A percentile compares a stretch with the other conserved stretches of the same genome.
Conservation (phyloP, 306 rosid genomes). For the Sindora glabra region DNA sequence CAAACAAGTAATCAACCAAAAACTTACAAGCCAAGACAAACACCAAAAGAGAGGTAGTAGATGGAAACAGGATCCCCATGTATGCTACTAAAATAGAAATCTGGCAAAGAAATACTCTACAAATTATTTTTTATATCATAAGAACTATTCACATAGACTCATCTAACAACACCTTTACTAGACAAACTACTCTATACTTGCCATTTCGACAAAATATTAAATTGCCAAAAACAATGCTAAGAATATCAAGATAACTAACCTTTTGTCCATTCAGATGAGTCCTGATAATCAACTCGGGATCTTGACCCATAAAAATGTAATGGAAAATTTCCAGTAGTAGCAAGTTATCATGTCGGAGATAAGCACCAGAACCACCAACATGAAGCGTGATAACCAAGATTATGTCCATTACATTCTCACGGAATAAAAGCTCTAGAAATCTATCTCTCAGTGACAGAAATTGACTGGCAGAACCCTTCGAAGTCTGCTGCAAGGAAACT, state of each 20-base stretch:
- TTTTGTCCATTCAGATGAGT: slow-evolving; percentile 33
- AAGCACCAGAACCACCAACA: slow-evolving; percentile 51
- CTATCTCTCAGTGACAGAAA: slow-evolving; percentile 59
- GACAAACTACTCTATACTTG: background rate
- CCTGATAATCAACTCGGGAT: slow-evolving; percentile 67
- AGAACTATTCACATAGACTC: background rate
- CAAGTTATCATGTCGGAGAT: slow-evolving; percentile 81
- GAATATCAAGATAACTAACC: slow-evolving; percentile 35
- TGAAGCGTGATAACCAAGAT: slow-evolving; percentile 64
- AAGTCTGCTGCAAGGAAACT: slow-evolving; percentile 67
- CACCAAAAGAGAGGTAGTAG: background rate
- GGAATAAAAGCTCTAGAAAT: slow-evolving; percentile 74
- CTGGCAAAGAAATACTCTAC: background rate
- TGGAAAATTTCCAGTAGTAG: slow-evolving; percentile 84
- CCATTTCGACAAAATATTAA: slow-evolving; percentile 2
- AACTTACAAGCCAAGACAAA: slow-evolving; percentile 1
- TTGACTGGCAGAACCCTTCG: slow-evolving; percentile 61
- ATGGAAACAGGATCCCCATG: background rate
- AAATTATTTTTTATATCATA: no score
- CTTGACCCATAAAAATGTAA: slow-evolving; percentile 70
- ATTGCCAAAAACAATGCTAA: background rate
- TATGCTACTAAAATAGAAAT: background rate
- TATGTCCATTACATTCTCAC: slow-evolving; percentile 85
- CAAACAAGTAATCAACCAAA: slow-evolving; percentile 3
- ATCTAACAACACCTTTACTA: background rate